These are phyloP conservation scores for Trichomonascus vanleenenianus DNA, from an alignment of 805 yeast genomes.

Conservation along the genomic window DNA sequence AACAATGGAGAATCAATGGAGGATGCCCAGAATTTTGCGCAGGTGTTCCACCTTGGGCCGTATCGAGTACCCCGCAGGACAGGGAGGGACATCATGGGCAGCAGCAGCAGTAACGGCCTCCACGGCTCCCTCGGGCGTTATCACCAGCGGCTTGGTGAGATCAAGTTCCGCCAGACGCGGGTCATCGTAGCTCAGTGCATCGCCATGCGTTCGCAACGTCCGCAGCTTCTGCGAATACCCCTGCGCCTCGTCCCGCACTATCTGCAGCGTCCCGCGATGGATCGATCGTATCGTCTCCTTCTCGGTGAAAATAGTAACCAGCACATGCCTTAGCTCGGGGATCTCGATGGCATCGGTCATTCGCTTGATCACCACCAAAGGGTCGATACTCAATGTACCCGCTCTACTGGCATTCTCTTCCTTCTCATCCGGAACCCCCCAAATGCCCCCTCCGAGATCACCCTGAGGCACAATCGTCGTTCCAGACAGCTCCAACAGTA, in stretches of 20 bases:
- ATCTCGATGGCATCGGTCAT: conserved; percentile 59
- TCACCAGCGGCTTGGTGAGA: too few species aligned
- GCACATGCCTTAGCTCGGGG: conserved; percentile 53
- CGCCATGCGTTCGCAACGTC: conserved; percentile 30
- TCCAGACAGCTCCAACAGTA: conserved; percentile 40
- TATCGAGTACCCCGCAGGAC: too few species aligned
- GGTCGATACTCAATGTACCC: conserved; percentile 43
- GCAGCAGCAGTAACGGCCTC: too few species aligned
- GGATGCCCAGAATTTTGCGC: too few species aligned
- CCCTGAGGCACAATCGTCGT: too few species aligned
- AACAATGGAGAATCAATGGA: too few species aligned
- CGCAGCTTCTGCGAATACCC: conserved; percentile 28
- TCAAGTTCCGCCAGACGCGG: too few species aligned
- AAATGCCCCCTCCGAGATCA: too few species aligned
- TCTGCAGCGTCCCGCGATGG: conserved; percentile 46
- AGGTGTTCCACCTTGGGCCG: too few species aligned
- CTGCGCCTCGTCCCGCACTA: conserved; percentile 46
- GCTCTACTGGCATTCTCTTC: background rate
- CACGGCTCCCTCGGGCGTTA: too few species aligned
- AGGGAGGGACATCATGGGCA: too few species aligned
- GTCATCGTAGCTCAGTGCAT: conserved; percentile 21
- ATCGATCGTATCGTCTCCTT: conserved; percentile 45
- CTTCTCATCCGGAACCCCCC: too few species aligned
- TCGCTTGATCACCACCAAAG: conserved; percentile 56
- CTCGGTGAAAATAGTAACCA: conserved; percentile 55